Base-by-base conservation (phyloP, 2,329 filamentous ascomycete genomes). In the Scedosporium apiospermum region DNA sequence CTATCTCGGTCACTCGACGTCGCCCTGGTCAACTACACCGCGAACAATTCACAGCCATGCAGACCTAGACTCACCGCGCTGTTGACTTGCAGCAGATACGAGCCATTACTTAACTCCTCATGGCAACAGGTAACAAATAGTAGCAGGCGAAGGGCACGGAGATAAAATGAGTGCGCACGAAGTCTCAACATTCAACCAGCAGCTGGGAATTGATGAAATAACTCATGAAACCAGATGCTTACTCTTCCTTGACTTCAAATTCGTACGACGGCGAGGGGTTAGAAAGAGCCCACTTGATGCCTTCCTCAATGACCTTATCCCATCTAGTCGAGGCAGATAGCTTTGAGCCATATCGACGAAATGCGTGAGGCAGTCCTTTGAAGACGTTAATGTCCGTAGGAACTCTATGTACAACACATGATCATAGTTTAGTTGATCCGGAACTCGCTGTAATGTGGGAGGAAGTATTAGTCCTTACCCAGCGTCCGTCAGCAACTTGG, bases 331-430 rank as follows among this genome's bases (percentile, higher is more conserved):
- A 74, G 26, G 72, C 73, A 10, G 73, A 71, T 9, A 80, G 59
- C 21, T 69, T 71, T 6, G 74, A 71, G 2, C 75, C 75, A 63
- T 76, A 78, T 0, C 69, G 64, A 2, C 71, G 63, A 21, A 82
- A 82, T 0, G 77, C 78, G 70, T 85, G 82, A 0, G 82, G 82
- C 0, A 84, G 69, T 0, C 82, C 82, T 27, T 72, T 75, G 68
- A 83, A 83, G 0, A 84, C 65, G 62, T 76, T 71, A 0, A 78
- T 69, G 62, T 80, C 70, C 0, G 80, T 82, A 0, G 81, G 76
- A 0, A 84, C 78, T 0, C 78, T 80, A 46, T 3, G 34, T 14
- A 38, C 49, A 41, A n/a, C 10, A 34, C 3, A 34, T 34, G 3
- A 38, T 38, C 34, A 3, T 38, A 34, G 30, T 2, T 38, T 38